Evolutionary conservation across 345 rosid genomes (phyloP), one percentile per base, ranked within the genome.

Genomic region (Ceriops decandra): DNA sequence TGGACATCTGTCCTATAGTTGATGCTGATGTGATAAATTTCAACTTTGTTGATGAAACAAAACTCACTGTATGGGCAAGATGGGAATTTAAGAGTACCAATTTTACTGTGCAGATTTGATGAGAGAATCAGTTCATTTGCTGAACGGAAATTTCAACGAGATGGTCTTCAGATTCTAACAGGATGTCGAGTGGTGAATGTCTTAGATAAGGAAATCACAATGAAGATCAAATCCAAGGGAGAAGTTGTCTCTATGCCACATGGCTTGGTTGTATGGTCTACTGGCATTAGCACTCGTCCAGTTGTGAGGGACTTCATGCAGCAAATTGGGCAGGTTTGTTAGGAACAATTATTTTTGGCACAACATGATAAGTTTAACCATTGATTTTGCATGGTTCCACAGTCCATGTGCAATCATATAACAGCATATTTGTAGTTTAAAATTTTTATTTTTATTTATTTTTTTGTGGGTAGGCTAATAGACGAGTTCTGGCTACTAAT

Each of bases 251-350:
- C 87, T 31, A 13, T 92, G 66, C 92, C 97, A 28, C 90, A 90
- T 79, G 99, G 99, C 42, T 72, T 95, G 83, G 82, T 95, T 74
- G 72, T 95, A 63, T 92, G 98, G 99, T 95, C 99, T 52, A 85
- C 99, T 58, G 98, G 99, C 32, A 74, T 91, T 67, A 86, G 85
- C 68, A 84, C 97, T 71, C 96, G 90, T 32, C 98, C 98, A 22
- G 77, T 87, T 22, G 82, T 92, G 63, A 81, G 62, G 65, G 87
- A 95, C 84, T 82, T 92, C 72, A 95, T 92, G 99, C 86, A 83
- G 76, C 90, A 92, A 82, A 79, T 95, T 73, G 97, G 87, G 31
- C 99, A 95, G 96, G 96, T 90, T 58, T 60, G 64, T 36, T 33
- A 51, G 11, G 19, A 60, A n/a, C 19, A 5, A 7, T 11, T 4